These are phyloP conservation scores for Boletus huronensis DNA, from an alignment of 768 basidiomycete genomes.

Conservation along the genomic window DNA sequence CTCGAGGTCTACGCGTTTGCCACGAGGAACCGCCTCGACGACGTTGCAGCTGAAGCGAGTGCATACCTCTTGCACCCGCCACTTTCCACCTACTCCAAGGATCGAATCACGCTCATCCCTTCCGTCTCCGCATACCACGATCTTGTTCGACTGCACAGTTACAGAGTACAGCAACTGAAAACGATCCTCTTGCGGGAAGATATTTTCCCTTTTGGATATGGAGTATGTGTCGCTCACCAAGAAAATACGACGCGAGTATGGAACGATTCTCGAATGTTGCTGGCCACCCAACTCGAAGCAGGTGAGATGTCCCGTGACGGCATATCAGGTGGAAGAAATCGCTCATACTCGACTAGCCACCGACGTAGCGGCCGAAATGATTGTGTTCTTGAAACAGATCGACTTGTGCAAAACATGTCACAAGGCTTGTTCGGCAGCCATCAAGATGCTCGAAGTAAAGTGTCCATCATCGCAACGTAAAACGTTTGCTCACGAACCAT, in stretches of 20 bases:
- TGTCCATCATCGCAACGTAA: background rate
- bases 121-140: slow-evolving; percentile 62
- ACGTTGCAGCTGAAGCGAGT: slow-evolving; percentile 55
- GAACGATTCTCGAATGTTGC: slow-evolving; percentile 46
- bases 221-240: slow-evolving; percentile 53
- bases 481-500: slow-evolving; percentile 6
- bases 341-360: slow-evolving; percentile 42
- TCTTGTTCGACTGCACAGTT: slow-evolving; percentile 55
- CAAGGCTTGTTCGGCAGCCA: slow-evolving; percentile 60
- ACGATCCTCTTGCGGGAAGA: slow-evolving; percentile 54
- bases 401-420: slow-evolving; percentile 49
- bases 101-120: slow-evolving; percentile 52
- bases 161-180: slow-evolving; percentile 51
- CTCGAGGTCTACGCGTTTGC: slow-evolving; percentile 65
- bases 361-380: slow-evolving; percentile 69
- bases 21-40: slow-evolving; percentile 37
- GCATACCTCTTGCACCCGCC: slow-evolving; percentile 53
- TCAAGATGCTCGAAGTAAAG: slow-evolving; percentile 65
- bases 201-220: slow-evolving; percentile 73
- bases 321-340: background rate
- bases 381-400: slow-evolving; percentile 43
- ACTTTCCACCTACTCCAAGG: slow-evolving; percentile 49
- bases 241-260: slow-evolving; percentile 44
- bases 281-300: slow-evolving; percentile 50
- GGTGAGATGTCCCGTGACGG: slow-evolving; percentile 32